A percentile compares a stretch with the other conserved stretches of the same genome.
Evolutionary conservation across 768 basidiomycete species (phyloP).

Genomic region (Rhodotorula graminis): DNA sequence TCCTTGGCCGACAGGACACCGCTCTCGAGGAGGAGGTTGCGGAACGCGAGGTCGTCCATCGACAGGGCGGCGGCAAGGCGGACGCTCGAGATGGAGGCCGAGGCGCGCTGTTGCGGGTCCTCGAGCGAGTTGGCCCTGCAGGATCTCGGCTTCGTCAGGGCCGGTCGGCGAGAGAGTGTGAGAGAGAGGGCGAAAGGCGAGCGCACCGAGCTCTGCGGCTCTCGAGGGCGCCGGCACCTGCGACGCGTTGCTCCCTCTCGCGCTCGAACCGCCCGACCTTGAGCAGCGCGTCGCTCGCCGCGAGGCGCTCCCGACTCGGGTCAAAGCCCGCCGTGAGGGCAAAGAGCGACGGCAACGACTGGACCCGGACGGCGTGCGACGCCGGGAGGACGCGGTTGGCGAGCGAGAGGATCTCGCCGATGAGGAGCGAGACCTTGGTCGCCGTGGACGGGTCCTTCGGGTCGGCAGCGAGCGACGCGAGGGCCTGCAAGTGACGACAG

Average conservation of each 20-base stretch:
- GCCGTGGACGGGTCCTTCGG: conserved; percentile 46
- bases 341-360: conserved; percentile 83
- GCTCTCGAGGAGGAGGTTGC: conserved; percentile 74
- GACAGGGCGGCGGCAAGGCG: conserved; percentile 82
- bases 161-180: no score
- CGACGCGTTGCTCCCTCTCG: background rate
- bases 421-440: conserved; percentile 78
- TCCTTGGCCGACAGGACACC: conserved; percentile 74
- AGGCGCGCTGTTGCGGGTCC: conserved; percentile 61
- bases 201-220: conserved; percentile 46
- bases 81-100: conserved; percentile 68
- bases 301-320: conserved; percentile 69
- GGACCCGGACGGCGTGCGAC: conserved; percentile 62
- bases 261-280: conserved; percentile 90
- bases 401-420: conserved; percentile 85
- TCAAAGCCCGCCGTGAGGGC: conserved; percentile 69
- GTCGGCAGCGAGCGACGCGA: conserved; percentile 80
- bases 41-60: conserved; percentile 92
- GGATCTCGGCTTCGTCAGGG: no score
- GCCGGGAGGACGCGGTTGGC: conserved; percentile 81
- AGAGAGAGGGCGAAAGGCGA: conserved; percentile 7
- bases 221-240: conserved; percentile 46
- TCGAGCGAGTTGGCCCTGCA: conserved; percentile 55
- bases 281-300: conserved; percentile 76
- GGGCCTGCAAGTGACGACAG: conserved; percentile 55